These are phyloP conservation scores for Fusarium tanahbumbuense DNA, from an alignment of 2,329 filamentous ascomycete species.

Conservation along the genomic window DNA sequence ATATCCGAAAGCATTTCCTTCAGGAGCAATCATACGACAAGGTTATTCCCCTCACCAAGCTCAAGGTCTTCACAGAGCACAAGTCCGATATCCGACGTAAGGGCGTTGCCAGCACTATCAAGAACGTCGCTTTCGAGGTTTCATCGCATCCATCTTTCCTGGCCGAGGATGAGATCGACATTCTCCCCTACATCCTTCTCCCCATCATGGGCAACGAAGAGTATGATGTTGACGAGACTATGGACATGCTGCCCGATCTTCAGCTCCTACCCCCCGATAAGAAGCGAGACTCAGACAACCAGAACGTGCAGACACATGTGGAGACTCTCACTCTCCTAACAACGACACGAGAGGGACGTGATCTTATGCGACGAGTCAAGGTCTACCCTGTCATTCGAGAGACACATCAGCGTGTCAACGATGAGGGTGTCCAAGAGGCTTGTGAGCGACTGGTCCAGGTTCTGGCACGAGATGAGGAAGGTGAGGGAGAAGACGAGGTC, in stretches of 20 bases:
- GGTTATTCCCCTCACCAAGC: conserved; percentile 89
- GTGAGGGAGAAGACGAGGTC: conserved; percentile 53
- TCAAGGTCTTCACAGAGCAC: conserved; percentile 95
- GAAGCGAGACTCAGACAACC: conserved; percentile 78
- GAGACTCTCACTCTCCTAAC: conserved; percentile 89
- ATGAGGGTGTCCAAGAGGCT: conserved; percentile 84
- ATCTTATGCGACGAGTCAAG: conserved; percentile 78
- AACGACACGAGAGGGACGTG: conserved; percentile 79
- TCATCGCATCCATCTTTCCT: conserved; percentile 77
- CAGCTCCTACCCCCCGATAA: conserved; percentile 93
- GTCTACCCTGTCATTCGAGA: conserved; percentile 93
- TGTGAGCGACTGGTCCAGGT: conserved; percentile 93
- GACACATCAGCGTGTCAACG: conserved; percentile 79
- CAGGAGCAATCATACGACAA: conserved; percentile 79
- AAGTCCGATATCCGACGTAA: conserved; percentile 83
- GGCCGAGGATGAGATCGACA: conserved; percentile 76
- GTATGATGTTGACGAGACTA: conserved; percentile 86
- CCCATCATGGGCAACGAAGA: conserved; percentile 91
- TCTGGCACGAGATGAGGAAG: conserved; percentile 80
- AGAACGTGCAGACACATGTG: conserved; percentile 86
- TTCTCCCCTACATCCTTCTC: conserved; percentile 88
- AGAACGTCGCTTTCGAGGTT: conserved; percentile 90
- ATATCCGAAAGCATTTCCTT: conserved; percentile 81
- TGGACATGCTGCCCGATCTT: conserved; percentile 88
- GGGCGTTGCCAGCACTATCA: conserved; percentile 96